These are phyloP conservation scores for Gentiana dahurica DNA, from an alignment of 257 asterid genomes.

Conservation along the genomic window DNA sequence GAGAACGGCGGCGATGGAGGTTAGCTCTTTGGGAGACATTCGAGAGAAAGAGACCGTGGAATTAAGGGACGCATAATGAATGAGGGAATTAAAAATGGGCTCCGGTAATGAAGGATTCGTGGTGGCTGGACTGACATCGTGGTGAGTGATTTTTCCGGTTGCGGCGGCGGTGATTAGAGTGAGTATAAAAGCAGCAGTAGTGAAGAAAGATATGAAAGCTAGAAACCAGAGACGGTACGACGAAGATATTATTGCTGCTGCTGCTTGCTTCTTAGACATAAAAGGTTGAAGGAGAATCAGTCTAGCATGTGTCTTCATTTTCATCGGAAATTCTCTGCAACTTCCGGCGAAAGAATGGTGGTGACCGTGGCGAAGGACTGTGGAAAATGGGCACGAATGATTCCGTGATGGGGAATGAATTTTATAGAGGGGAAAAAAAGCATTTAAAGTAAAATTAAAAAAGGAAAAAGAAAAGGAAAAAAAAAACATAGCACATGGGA, in stretches of 20 bases:
- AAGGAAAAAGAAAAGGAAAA: too few relatives aligned
- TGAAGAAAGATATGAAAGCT: constrained; percentile 37
- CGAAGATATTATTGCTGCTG: constrained; percentile 4
- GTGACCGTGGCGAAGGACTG: too few relatives aligned
- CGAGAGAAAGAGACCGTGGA: constrained; percentile 21
- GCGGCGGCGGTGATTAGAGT: constrained; percentile 29
- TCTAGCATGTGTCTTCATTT: constrained; percentile 60
- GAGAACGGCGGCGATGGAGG: constrained; percentile 39
- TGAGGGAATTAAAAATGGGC: constrained; percentile 44
- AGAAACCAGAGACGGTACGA: constrained; percentile 47
- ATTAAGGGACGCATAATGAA: constrained; percentile 61
- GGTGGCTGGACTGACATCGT: constrained; percentile 3
- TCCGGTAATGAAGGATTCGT: constrained; percentile 26
- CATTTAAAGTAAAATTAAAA: too few relatives aligned
- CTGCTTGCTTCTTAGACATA: constrained; percentile 29
- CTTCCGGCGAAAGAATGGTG: too few relatives aligned
- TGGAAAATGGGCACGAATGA: too few relatives aligned
- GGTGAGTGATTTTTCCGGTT: constrained; percentile 1
- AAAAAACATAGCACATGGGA: too few relatives aligned
- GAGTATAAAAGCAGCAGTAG: constrained; percentile 47
- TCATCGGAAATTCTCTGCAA: not conserved
- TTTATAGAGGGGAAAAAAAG: too few relatives aligned
- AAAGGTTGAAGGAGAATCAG: constrained; percentile 65
- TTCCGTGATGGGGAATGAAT: too few relatives aligned
- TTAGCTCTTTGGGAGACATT: constrained; percentile 46